These are phyloP conservation scores for Toxicodendron radicans DNA, from an alignment of 345 rosid genomes.

Conservation along the genomic window DNA sequence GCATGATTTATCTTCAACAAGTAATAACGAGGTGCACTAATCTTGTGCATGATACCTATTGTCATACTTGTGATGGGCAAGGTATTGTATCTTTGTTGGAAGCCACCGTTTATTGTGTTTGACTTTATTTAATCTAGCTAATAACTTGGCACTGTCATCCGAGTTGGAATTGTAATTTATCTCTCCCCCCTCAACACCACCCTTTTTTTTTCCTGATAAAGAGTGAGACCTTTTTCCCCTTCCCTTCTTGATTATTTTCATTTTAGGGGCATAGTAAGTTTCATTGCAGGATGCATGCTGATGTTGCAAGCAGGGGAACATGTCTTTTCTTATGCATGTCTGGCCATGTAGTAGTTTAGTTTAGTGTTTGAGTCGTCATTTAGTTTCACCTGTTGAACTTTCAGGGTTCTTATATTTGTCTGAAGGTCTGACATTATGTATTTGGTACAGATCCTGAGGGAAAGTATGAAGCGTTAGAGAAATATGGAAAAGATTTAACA, in stretches of 20 bases:
- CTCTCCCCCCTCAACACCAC: not conserved
- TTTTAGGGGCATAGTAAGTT: not conserved
- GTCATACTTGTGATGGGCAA: not conserved
- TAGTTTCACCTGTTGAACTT: conserved; percentile 6
- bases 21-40: too few relatives aligned
- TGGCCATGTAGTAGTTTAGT: not conserved
- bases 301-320: not conserved
- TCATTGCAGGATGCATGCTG: not conserved
- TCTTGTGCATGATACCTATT: not conserved
- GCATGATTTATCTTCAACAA: too few relatives aligned
- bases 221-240: not conserved
- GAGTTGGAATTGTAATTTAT: not conserved
- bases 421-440: conserved; percentile 13
- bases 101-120: not conserved
- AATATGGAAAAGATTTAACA: conserved; percentile 95
- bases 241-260: not conserved
- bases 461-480: conserved; percentile 92
- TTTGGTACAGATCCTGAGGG: conserved; percentile 86
- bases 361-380: not conserved
- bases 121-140: not conserved
- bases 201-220: too few relatives aligned
- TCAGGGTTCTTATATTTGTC: not conserved
- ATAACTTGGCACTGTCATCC: not conserved
- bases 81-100: not conserved
- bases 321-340: not conserved